Evolutionary conservation across 2,329 filamentous ascomycete genomes (phyloP).

Genomic region (Colletotrichum echinochloae): DNA sequence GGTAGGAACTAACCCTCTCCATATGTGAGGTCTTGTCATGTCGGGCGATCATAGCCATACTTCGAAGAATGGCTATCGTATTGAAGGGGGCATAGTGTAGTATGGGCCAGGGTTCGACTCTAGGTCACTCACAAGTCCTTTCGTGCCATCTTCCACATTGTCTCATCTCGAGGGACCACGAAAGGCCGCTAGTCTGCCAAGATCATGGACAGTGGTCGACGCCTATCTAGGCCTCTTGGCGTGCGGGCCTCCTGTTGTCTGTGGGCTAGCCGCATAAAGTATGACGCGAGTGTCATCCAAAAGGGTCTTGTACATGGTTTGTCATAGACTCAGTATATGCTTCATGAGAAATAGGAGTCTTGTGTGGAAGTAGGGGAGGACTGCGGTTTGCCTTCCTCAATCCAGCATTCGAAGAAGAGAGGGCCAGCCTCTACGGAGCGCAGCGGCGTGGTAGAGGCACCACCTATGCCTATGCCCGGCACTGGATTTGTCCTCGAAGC

Average conservation of each 20-base stretch:
- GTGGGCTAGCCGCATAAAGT: neutral
- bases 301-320: too few species aligned
- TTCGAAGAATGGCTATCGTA: neutral
- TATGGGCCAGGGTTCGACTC: neutral
- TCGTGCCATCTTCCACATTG: neutral
- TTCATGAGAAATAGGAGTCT: constrained; percentile 32
- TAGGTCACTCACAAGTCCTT: neutral
- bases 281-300: neutral
- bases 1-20: neutral
- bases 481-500: constrained; percentile 48
- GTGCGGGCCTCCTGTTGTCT: neutral
- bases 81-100: neutral
- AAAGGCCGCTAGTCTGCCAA: too few species aligned
- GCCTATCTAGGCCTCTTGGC: neutral
- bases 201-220: too few species aligned
- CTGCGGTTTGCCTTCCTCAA: constrained; percentile 66
- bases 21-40: neutral
- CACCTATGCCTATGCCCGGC: constrained; percentile 49
- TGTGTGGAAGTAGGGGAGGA: constrained; percentile 21
- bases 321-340: neutral
- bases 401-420: constrained; percentile 74
- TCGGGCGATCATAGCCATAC: neutral
- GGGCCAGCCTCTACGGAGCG: constrained; percentile 68
- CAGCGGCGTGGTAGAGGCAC: constrained; percentile 60
- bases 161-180: neutral